Percentiles rank a stretch among this genome's conserved stretches.
Evolutionary conservation across 495 filamentous ascomycete genomes (phyloP).

Genomic region (Ascobolus immersus): DNA sequence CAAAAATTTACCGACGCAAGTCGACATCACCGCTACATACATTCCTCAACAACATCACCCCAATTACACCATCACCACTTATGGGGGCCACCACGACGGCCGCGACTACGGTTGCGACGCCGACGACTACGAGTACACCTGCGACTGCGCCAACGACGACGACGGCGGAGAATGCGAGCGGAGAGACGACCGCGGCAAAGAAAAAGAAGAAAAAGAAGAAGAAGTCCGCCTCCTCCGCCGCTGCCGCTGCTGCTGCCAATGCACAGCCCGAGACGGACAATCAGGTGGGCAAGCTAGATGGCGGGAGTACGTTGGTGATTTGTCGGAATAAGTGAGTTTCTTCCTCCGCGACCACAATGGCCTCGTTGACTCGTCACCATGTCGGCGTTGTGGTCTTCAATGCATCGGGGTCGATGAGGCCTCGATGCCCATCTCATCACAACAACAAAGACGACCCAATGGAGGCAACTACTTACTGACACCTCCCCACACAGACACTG

Average conservation of each 20-base stretch:
- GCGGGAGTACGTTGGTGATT: constrained; percentile 41
- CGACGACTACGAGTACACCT: no score
- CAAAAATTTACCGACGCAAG: no score
- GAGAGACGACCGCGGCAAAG: constrained; percentile 16
- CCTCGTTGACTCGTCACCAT: constrained; percentile 5
- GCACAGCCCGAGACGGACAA: constrained; percentile 17
- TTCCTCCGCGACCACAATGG: not conserved
- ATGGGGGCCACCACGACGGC: no score
- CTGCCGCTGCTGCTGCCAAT: constrained; percentile 9
- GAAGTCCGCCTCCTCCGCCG: constrained; percentile 8
- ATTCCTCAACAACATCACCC: no score
- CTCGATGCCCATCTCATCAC: constrained; percentile 2
- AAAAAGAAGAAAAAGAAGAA: constrained; percentile 25
- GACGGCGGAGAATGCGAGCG: no score
- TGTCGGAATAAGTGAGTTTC: constrained; percentile 60
- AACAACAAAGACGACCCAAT: not conserved
- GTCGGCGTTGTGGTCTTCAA: constrained; percentile 6
- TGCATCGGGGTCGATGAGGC: not conserved
- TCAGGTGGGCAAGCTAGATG: constrained; percentile 25
- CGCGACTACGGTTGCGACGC: no score
- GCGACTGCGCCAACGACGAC: no score
- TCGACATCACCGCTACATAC: no score
- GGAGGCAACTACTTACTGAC: constrained; percentile 5
- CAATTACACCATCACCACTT: no score
- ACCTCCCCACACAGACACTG: constrained; percentile 35